These are phyloP conservation scores for Solanum tacnaense DNA, from an alignment of 257 asterid genomes.

Conservation along the genomic window DNA sequence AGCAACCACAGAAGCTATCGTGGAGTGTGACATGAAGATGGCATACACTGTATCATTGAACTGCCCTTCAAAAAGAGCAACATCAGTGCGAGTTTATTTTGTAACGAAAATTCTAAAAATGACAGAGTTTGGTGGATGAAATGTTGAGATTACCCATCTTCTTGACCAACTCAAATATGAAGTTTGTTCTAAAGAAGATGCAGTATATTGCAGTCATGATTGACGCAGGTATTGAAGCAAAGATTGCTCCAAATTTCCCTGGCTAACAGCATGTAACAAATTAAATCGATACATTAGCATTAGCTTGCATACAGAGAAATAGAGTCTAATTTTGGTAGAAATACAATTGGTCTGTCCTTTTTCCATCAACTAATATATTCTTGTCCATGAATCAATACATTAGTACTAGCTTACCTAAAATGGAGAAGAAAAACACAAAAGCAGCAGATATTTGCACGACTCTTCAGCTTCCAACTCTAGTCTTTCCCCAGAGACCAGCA, in stretches of 20 bases:
- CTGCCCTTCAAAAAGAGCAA: conserved; percentile 11
- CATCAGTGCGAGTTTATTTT: background rate
- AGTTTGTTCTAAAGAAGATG: conserved; percentile 35
- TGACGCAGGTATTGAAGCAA: conserved; percentile 51
- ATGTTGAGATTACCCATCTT: conserved; percentile 29
- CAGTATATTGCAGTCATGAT: conserved; percentile 42
- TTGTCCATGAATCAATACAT: conserved; percentile 12
- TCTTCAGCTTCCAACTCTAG: conserved; percentile 66
- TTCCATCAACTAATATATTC: conserved; percentile 2
- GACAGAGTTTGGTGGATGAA: background rate
- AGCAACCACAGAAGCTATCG: conserved; percentile 32
- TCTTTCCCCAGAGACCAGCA: conserved; percentile 61
- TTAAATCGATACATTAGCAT: background rate
- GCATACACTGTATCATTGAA: conserved; percentile 23
- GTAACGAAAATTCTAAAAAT: background rate
- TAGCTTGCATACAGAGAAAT: background rate
- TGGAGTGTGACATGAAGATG: conserved; percentile 47
- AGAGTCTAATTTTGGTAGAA: background rate
- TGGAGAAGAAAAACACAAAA: conserved; percentile 59
- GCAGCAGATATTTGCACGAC: conserved; percentile 53
- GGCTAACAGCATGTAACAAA: background rate
- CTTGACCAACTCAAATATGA: conserved; percentile 28
- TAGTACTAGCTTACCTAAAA: conserved; percentile 30
- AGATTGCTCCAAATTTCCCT: conserved; percentile 67
- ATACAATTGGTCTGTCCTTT: background rate